Evolutionary conservation across 192 early-diverging fungal species (phyloP).

Genomic region (Entomortierella parvispora): DNA sequence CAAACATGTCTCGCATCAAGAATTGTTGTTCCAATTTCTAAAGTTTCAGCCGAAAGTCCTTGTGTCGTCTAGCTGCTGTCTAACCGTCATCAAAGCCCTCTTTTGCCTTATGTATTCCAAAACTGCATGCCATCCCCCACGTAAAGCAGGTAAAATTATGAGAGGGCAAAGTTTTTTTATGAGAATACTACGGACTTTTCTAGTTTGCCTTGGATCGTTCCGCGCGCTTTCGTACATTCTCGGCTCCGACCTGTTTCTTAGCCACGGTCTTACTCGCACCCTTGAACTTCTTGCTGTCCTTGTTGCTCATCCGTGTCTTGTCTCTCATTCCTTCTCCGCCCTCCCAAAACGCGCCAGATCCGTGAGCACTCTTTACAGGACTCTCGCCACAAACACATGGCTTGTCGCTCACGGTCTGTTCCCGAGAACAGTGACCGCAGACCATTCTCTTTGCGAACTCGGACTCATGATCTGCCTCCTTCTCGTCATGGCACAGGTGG

Average conservation of each 20-base stretch:
- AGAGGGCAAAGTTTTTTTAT: too few relatives aligned
- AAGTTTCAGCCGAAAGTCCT: too few relatives aligned
- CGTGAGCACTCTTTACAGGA: conserved; percentile 60
- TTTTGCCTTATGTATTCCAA: too few relatives aligned
- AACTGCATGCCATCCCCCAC: too few relatives aligned
- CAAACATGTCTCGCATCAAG: background rate
- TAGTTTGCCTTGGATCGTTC: background rate
- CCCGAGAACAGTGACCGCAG: conserved; percentile 86
- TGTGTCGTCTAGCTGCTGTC: too few relatives aligned
- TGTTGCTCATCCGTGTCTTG: conserved; percentile 75
- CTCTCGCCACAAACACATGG: conserved; percentile 76
- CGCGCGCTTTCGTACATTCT: conserved; percentile 33
- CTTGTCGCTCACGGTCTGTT: conserved; percentile 70
- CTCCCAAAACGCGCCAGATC: conserved; percentile 84
- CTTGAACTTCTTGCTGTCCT: conserved; percentile 56
- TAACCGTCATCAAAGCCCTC: too few relatives aligned
- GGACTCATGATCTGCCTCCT: conserved; percentile 70
- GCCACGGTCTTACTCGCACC: conserved; percentile 38
- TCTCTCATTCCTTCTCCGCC: conserved; percentile 89
- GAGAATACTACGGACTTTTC: too few relatives aligned
- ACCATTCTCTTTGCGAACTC: conserved; percentile 82
- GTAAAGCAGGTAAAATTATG: too few relatives aligned
- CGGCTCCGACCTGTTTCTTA: conserved; percentile 44
- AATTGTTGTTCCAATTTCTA: too few relatives aligned
- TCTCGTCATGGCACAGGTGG: conserved; percentile 85